Evolutionary conservation across 2,329 filamentous ascomycete species (phyloP), one percentile per base, ranked within the genome.

Genomic region (Fusarium acutatum): DNA sequence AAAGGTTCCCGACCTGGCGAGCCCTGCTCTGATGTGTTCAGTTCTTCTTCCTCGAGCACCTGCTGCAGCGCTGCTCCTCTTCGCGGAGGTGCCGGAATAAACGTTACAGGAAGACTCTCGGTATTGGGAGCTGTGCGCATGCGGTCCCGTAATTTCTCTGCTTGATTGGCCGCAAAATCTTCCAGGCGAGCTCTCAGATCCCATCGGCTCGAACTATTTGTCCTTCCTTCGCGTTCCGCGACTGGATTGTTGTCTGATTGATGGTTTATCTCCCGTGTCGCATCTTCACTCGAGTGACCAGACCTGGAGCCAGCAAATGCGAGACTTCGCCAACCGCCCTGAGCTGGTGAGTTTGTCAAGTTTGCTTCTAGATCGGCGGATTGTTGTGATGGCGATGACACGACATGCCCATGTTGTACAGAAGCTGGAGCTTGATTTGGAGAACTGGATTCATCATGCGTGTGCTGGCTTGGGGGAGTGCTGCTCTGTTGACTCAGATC

Each of bases 31-130:
- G 71, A 28, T 18, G 72, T 69, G 60, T 69, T 72, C 14, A 76
- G 56, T 37, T 80, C 84, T 64, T 89, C 87, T 67, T 91, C 88
- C 66, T 90, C 88, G 5, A 90, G 80, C 13, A 91, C 83, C 60
- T 87, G 85, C n/a, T 87, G 86, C 8, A 91, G 79, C 52, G 88
- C 87, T 1, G 87, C 85, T 10, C 89, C 88, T 64, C 85, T 83
- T n/a, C 90, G 85, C 40, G 86, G 85, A 24, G 90, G 90, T 2
- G 90, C 89, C 6, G 90, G 90, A 20, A 92, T 91, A 13, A 91
- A 86, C 24, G 85, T 89, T 3, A 90, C 86, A 3, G 89, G 89
- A 24, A 92, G 81, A 67, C 85, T 86, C 26, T 87, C 87, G 5
- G 86, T 88, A 73, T 88, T 86, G 1, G 86, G 84, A 1, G 85